Percentiles rank a stretch among this genome's conserved stretches.
These are phyloP conservation scores for Epichloe hybrida DNA, from an alignment of 2,329 filamentous ascomycete genomes.

Conservation along the genomic window DNA sequence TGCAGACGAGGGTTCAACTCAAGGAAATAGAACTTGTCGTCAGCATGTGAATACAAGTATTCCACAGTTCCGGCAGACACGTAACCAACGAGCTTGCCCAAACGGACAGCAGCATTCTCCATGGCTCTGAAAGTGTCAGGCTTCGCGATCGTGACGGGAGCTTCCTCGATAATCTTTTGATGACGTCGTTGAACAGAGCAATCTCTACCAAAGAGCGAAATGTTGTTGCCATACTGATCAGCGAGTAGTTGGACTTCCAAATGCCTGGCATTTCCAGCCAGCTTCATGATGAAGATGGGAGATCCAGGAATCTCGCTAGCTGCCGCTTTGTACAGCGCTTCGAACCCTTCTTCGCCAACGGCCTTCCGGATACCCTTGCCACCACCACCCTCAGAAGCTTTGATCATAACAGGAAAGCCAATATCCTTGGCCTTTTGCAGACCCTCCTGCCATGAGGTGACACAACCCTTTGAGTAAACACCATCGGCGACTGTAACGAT, in stretches of 20 bases:
- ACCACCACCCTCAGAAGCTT: constrained; percentile 98
- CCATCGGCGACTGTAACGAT: constrained; percentile 87
- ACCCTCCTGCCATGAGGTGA: constrained; percentile 79
- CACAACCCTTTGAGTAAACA: constrained; percentile 82
- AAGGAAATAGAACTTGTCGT: constrained; percentile 99
- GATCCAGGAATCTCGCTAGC: constrained; percentile 96
- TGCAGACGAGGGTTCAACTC: constrained; percentile 98
- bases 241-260: constrained; percentile 94
- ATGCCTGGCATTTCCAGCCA: constrained; percentile 90
- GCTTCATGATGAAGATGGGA: constrained; percentile 99
- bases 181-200: constrained; percentile 97
- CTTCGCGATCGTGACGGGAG: constrained; percentile 92
- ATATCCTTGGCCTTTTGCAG: constrained; percentile 76
- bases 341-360: constrained; percentile 69
- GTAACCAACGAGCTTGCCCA: constrained; percentile 90
- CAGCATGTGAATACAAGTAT: constrained; percentile 94
- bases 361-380: constrained; percentile 99
- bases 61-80: constrained; percentile 98
- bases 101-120: constrained; percentile 90
- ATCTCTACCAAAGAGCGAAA: constrained; percentile 95
- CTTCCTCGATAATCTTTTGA: constrained; percentile 99
- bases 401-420: constrained; percentile 98
- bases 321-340: constrained; percentile 82
- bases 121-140: constrained; percentile 81
- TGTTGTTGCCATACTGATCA: constrained; percentile 99